Percentiles rank a stretch among this genome's conserved stretches.
These are phyloP conservation scores for Apiospora rasikravindrae DNA, from an alignment of 2,329 filamentous ascomycete species.

Conservation along the genomic window DNA sequence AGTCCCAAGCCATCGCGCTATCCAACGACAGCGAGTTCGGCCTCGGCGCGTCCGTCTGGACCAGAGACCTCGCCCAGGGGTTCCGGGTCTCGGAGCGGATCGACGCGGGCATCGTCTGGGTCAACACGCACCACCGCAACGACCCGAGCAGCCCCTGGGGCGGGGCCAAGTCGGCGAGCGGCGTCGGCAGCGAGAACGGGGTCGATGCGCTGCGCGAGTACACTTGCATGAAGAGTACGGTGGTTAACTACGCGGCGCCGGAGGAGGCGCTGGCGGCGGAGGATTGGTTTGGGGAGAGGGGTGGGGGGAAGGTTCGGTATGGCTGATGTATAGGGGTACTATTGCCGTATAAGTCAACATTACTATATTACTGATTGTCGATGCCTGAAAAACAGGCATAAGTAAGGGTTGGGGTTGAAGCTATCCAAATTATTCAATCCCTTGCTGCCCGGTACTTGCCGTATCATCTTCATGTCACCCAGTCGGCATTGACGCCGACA, in stretches of 20 bases:
- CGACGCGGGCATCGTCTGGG: conserved; percentile 66
- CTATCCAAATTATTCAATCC: too few relatives aligned
- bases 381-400: too few relatives aligned
- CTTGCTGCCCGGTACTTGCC: too few relatives aligned
- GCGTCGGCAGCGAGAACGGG: conserved; percentile 76
- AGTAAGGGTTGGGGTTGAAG: too few relatives aligned
- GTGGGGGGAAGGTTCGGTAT: conserved; percentile 60
- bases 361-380: too few relatives aligned
- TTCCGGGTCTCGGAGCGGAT: conserved; percentile 74
- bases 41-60: conserved; percentile 79
- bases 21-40: conserved; percentile 79
- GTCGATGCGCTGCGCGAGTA: conserved; percentile 66
- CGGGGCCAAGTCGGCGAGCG: conserved; percentile 64
- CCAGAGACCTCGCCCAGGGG: conserved; percentile 73
- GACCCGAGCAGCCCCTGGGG: conserved; percentile 76
- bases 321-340: conserved; percentile 48
- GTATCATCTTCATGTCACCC: too few relatives aligned
- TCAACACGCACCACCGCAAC: conserved; percentile 71
- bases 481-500: too few relatives aligned
- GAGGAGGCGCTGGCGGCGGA: conserved; percentile 59
- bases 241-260: conserved; percentile 69
- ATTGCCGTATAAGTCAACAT: too few relatives aligned
- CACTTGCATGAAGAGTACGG: conserved; percentile 67
- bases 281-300: conserved; percentile 71
- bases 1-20: conserved; percentile 71